A percentile compares a stretch with the other conserved stretches of the same genome.
Conservation (phyloP, 768 basidiomycete genomes). For the Lactarius pseudohatsudake region DNA sequence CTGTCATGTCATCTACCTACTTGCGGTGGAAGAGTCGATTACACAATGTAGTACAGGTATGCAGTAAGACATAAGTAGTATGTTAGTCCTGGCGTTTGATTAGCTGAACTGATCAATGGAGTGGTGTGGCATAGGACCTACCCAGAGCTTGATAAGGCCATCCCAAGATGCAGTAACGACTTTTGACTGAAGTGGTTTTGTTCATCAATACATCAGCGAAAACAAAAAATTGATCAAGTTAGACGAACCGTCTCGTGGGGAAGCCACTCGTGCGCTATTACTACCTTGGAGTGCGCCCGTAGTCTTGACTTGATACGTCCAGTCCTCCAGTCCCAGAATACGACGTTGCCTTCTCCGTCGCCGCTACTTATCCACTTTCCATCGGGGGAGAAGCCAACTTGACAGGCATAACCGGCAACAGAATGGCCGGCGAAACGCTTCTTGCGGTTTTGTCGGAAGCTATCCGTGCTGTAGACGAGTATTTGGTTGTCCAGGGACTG, state of each 20-base stretch:
- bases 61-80: not conserved
- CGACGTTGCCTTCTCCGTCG: constrained; percentile 90
- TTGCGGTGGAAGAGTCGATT: not conserved
- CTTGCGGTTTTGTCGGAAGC: constrained; percentile 98
- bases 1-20: not conserved
- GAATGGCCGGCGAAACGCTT: constrained; percentile 98
- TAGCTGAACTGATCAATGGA: constrained; percentile 10
- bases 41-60: constrained; percentile 14
- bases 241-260: constrained; percentile 86
- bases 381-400: constrained; percentile 96
- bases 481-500: constrained; percentile 99
- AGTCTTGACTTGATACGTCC: constrained; percentile 90
- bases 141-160: constrained; percentile 97
- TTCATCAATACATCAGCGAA: constrained; percentile 13
- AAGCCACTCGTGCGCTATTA: constrained; percentile 96
- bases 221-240: constrained; percentile 12
- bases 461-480: constrained; percentile 94
- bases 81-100: constrained; percentile 25
- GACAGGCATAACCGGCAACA: constrained; percentile 95
- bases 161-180: constrained; percentile 98
- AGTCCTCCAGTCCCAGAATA: constrained; percentile 99
- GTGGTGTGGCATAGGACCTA: constrained; percentile 40
- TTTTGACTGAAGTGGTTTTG: constrained; percentile 66
- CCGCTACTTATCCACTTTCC: constrained; percentile 98
- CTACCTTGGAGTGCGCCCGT: constrained; percentile 91